A percentile compares a stretch with the other conserved stretches of the same genome.
These are phyloP conservation scores for Penicillium sp. DNA, from an alignment of 2,329 filamentous ascomycete genomes.

Conservation along the genomic window DNA sequence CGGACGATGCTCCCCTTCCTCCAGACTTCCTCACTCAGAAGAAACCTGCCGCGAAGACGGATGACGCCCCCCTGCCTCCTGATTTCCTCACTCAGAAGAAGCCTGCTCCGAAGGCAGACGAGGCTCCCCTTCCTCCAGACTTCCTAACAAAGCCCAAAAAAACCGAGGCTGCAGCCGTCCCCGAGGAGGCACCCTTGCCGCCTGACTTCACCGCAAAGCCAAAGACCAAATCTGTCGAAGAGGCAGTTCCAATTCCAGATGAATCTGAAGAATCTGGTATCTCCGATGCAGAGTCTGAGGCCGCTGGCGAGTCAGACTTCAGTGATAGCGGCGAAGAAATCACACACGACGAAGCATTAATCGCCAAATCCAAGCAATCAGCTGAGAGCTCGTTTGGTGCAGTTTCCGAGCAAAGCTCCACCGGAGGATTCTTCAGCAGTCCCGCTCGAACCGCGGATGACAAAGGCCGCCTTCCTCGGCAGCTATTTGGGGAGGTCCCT, in stretches of 20 bases:
- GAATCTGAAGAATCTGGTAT: conserved; percentile 20
- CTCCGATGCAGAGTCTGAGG: conserved; percentile 25
- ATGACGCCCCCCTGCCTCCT: conserved; percentile 22
- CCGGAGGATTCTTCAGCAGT: conserved; percentile 36
- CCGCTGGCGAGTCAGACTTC: conserved; percentile 35
- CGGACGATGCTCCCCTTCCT: conserved; percentile 18
- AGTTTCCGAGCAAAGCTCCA: conserved; percentile 29
- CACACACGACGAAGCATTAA: conserved; percentile 33
- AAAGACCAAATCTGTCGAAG: conserved; percentile 14
- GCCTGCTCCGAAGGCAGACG: not conserved
- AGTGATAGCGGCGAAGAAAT: conserved; percentile 42
- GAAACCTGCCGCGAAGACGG: conserved; percentile 9
- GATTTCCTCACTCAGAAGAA: conserved; percentile 9
- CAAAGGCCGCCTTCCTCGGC: conserved; percentile 21
- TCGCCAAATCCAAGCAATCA: conserved; percentile 34
- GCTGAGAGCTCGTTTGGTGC: conserved; percentile 41
- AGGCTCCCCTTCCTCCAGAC: conserved; percentile 24
- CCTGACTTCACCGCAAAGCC: conserved; percentile 21
- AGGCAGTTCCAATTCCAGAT: conserved; percentile 26
- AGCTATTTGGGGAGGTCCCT: conserved; percentile 40
- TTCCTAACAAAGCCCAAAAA: conserved; percentile 17
- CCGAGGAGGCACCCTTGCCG: conserved; percentile 20
- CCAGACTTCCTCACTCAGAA: conserved; percentile 17
- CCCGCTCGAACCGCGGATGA: conserved; percentile 25
- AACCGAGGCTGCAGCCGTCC: not conserved